Conservation (phyloP, 192 early-diverging fungal species). For the Coemansia sp. region DNA sequence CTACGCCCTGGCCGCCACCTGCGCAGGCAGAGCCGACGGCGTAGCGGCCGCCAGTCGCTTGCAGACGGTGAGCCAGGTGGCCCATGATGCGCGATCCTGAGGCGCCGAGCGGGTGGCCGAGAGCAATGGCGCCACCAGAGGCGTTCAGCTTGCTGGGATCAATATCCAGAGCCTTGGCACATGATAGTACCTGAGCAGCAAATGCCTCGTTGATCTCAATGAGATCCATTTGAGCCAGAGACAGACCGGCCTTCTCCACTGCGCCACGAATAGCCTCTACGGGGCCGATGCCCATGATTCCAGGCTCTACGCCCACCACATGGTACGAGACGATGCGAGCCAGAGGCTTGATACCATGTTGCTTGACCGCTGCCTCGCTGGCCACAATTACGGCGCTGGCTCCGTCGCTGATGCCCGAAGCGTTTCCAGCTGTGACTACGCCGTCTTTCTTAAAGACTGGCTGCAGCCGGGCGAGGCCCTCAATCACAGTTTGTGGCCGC, state of each 20-base stretch:
- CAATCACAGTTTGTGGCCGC: conserved; percentile 81
- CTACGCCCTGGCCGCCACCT: conserved; percentile 89
- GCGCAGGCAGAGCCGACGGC: conserved; percentile 95
- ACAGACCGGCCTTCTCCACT: conserved; percentile 76
- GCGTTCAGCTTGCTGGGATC: conserved; percentile 78
- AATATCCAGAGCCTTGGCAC: conserved; percentile 85
- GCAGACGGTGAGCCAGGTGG: conserved; percentile 83
- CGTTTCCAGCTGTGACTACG: conserved; percentile 91
- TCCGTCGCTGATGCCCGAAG: conserved; percentile 94
- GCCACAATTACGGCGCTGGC: conserved; percentile 87
- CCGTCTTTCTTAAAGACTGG: conserved; percentile 93
- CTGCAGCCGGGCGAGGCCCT: conserved; percentile 73
- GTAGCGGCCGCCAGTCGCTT: conserved; percentile 79
- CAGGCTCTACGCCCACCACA: conserved; percentile 87
- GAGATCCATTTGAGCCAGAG: conserved; percentile 82
- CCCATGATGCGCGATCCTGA: conserved; percentile 91
- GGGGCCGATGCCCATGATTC: conserved; percentile 97
- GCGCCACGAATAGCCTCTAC: conserved; percentile 87
- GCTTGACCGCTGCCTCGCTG: conserved; percentile 80
- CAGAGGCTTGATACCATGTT: conserved; percentile 78
- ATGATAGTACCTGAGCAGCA: conserved; percentile 87
- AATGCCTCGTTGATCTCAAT: conserved; percentile 99
- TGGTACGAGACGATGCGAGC: conserved; percentile 85
- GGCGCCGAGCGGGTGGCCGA: conserved; percentile 96
- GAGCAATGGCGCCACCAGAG: conserved; percentile 91